Conservation (phyloP, 768 basidiomycete genomes). For the Wakefieldia striispora region DNA sequence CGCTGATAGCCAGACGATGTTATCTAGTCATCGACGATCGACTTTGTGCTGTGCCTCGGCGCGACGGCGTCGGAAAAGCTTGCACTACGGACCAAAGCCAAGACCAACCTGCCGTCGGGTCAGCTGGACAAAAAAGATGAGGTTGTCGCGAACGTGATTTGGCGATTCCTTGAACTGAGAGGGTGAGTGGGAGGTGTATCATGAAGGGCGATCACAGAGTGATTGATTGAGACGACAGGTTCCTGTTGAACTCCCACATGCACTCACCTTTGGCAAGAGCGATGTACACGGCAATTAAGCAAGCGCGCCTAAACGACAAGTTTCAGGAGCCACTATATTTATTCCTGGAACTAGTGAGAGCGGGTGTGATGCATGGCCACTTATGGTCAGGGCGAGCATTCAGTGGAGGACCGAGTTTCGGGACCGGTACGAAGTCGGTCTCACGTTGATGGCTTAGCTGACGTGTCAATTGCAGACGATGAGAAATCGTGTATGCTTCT, state of each 20-base stretch:
- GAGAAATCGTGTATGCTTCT: constrained; percentile 93
- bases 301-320: constrained; percentile 89
- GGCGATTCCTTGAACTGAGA: constrained; percentile 95
- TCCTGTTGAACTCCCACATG: constrained; percentile 83
- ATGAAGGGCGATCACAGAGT: background rate
- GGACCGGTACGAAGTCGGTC: constrained; percentile 60
- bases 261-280: constrained; percentile 91
- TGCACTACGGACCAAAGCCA: constrained; percentile 78
- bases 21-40: constrained; percentile 90
- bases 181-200: constrained; percentile 51
- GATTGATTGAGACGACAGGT: constrained; percentile 46
- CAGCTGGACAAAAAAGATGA: constrained; percentile 97
- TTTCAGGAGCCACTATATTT: constrained; percentile 97
- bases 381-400: constrained; percentile 85
- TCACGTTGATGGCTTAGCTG: constrained; percentile 28
- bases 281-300: constrained; percentile 78
- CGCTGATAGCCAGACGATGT: constrained; percentile 25
- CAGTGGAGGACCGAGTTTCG: constrained; percentile 95
- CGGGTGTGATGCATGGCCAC: constrained; percentile 96
- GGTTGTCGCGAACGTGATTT: constrained; percentile 95
- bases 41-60: constrained; percentile 91
- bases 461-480: constrained; percentile 58
- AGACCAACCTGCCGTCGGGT: constrained; percentile 38
- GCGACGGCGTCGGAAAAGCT: constrained; percentile 81
- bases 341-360: constrained; percentile 91